Percentiles rank a stretch among this genome's conserved stretches.
Conservation (phyloP, 345 rosid genomes). For the Aurinia saxatilis region DNA sequence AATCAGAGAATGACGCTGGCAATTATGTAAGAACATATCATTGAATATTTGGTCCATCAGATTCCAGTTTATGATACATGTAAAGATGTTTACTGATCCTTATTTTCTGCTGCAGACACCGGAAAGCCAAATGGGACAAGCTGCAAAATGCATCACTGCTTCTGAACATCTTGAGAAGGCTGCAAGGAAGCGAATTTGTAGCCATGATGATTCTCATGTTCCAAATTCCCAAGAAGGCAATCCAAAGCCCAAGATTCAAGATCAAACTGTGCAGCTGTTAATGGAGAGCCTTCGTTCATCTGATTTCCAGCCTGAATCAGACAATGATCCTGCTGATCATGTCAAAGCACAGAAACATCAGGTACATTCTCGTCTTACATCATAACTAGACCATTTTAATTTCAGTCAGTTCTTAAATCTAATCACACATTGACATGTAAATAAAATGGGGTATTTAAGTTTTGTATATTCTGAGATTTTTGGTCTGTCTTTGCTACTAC, state of each 20-base stretch:
- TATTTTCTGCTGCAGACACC: constrained; percentile 15
- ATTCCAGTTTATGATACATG: no score
- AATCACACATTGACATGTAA: background rate
- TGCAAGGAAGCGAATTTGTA: constrained; percentile 4
- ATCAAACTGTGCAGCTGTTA: constrained; percentile 29
- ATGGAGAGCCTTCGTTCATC: constrained; percentile 46
- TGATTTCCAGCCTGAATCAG: constrained; percentile 39
- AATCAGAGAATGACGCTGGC: constrained; percentile 23
- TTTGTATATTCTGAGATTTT: background rate
- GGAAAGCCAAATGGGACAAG: constrained; percentile 7
- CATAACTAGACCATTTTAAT: background rate
- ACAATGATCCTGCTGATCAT: constrained; percentile 37
- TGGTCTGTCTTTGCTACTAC: background rate
- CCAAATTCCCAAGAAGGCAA: constrained; percentile 6
- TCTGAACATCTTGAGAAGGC: constrained; percentile 1
- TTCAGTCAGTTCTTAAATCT: background rate
- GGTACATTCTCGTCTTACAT: constrained; percentile 15
- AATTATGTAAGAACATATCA: constrained; percentile 8
- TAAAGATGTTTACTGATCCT: background rate
- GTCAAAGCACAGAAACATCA: constrained; percentile 29
- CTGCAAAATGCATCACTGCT: background rate
- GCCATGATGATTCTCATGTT: background rate
- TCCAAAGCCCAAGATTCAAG: constrained; percentile 17
- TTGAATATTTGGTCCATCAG: background rate
- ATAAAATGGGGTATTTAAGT: background rate